Conservation (phyloP, 495 filamentous ascomycete genomes). For the Rhypophila decipiens region DNA sequence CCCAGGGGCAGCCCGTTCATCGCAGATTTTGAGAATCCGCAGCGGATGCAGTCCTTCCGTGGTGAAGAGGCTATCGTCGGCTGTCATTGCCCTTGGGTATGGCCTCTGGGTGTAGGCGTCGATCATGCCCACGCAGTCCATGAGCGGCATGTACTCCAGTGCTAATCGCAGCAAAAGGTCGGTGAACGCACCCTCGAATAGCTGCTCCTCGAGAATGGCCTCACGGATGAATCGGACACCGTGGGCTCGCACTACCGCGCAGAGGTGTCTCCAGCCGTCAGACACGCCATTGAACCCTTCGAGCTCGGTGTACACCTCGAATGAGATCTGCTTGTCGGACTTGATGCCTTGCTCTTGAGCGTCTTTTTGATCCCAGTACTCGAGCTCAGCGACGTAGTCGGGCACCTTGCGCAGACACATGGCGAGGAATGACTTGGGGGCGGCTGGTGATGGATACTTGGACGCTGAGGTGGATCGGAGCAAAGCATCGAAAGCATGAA, state of each 20-base stretch:
- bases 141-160: constrained; percentile 23
- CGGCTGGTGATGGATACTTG: constrained; percentile 6
- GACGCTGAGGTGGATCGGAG: constrained; percentile 35
- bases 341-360: constrained; percentile 44
- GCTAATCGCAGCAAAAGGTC: constrained; percentile 38
- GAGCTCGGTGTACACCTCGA: constrained; percentile 59
- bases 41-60: constrained; percentile 23
- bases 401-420: constrained; percentile 60
- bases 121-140: constrained; percentile 38
- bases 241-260: constrained; percentile 59
- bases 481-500: constrained; percentile 42
- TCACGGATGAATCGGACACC: constrained; percentile 52
- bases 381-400: constrained; percentile 55
- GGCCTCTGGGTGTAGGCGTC: constrained; percentile 24
- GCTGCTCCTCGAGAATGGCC: constrained; percentile 42
- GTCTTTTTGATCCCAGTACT: constrained; percentile 43
- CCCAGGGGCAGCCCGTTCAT: background rate
- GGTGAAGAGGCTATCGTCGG: constrained; percentile 20
- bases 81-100: constrained; percentile 29
- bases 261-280: constrained; percentile 60
- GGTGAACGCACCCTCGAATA: constrained; percentile 34
- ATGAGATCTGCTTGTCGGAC: constrained; percentile 33
- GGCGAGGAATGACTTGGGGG: constrained; percentile 50
- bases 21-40: constrained; percentile 16
- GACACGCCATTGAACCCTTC: constrained; percentile 50